Evolutionary conservation across 192 early-diverging fungal species (phyloP).

Genomic region (Hyaloraphidium curvatum): DNA sequence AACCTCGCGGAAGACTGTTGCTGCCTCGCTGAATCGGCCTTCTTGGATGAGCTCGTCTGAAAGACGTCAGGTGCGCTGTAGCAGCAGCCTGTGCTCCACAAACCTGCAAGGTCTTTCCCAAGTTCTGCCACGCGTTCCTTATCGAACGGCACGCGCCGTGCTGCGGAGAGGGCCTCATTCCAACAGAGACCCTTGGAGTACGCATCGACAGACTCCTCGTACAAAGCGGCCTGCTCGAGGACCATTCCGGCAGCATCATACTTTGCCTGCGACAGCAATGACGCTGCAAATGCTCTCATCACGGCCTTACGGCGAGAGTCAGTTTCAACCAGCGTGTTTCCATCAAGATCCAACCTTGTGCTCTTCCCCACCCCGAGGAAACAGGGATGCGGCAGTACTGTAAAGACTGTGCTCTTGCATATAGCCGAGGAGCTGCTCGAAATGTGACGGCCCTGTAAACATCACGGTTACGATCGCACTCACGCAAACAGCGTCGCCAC

Average conservation of each 20-base stretch:
- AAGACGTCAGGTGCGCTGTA: background rate
- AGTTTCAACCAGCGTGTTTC: no score
- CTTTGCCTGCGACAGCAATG: conserved; percentile 26
- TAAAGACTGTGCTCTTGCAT: conserved; percentile 45
- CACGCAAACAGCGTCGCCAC: background rate
- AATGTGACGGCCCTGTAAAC: no score
- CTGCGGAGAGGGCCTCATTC: conserved; percentile 45
- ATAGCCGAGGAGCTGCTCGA: conserved; percentile 39
- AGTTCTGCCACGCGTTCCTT: conserved; percentile 23
- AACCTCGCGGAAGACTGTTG: background rate
- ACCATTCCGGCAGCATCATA: conserved; percentile 49
- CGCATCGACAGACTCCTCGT: conserved; percentile 31
- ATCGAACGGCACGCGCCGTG: conserved; percentile 28
- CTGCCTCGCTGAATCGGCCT: background rate
- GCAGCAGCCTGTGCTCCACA: background rate
- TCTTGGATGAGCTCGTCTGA: conserved; percentile 4
- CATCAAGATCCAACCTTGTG: conserved; percentile 24
- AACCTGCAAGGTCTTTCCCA: conserved; percentile 34
- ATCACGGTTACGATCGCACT: no score
- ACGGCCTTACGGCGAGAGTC: conserved; percentile 11
- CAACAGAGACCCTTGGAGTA: conserved; percentile 35
- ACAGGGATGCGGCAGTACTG: conserved; percentile 31
- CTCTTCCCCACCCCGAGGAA: conserved; percentile 18
- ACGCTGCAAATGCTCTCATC: conserved; percentile 38
- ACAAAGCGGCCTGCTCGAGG: conserved; percentile 32